Evolutionary conservation across 169 alveolate species (phyloP), one percentile per base, ranked within the genome.

Genomic region (Eimeria acervulina): DNA sequence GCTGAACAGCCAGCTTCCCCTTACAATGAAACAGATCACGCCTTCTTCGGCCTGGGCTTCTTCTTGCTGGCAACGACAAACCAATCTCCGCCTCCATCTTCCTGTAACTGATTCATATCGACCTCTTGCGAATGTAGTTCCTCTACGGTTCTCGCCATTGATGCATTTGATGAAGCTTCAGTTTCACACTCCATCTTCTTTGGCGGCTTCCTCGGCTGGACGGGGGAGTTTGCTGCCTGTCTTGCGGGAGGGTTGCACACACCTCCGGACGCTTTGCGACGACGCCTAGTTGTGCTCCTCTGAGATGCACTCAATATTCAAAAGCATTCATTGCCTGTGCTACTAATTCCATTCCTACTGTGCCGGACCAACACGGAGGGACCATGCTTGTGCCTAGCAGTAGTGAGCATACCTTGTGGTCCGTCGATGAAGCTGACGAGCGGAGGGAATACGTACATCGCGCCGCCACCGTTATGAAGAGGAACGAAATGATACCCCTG

Each of bases 71-170:
- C 52, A 40, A 85, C 93, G 28, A 85, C 93, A 23, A 85, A 44
- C 93, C 93, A 85, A 38, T 85, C 93, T 40, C 93, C 93, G 40
- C 93, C 93, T 36, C 80, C 93, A 61, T 85, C 93, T 36, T 85
- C 80, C 5, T 19, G 81, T 28, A 8, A 1, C 80, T 55, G 52
- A 81, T 33, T 61, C 5, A 23, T 17, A 26, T 38, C 81, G 28
- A 40, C 44, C 51, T 33, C 55, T 15, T 85, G 59, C 10, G 42
- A 8, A 23, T 26, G 78, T 36, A 13, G 0, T 21, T 55, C 78
- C 12, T 85, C 93, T 28, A 2, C 26, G 36, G 81, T 36, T 61
- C 31, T 61, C 66, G 81, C 78, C 28, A 61, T 51, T 59, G 80
- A 55, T 36, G 93, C 80, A 26, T 59, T 38, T n/a, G 93, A 85